Conservation (phyloP, 2,329 filamentous ascomycete species). For the Sporothrix dimorphospora region DNA sequence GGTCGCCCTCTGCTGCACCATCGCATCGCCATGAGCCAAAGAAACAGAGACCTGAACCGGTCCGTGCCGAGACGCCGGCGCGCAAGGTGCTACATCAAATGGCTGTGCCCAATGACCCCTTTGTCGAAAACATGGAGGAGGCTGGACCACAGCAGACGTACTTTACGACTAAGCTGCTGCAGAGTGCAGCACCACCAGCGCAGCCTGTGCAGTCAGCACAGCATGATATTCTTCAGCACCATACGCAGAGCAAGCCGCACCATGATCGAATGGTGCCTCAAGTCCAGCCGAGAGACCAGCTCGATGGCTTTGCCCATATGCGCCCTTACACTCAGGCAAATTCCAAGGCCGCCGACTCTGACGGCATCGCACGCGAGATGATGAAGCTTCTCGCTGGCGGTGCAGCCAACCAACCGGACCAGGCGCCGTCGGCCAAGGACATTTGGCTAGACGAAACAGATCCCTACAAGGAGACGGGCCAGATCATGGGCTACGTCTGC, state of each 20-base stretch:
- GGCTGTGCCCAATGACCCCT: constrained; percentile 26
- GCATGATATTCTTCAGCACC: no score
- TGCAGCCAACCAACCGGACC: not conserved
- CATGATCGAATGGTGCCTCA: not conserved
- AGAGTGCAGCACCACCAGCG: not conserved
- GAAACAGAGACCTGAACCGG: not conserved
- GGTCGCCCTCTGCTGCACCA: not conserved
- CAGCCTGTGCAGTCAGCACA: not conserved
- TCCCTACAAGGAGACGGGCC: constrained; percentile 31
- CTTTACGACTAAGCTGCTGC: constrained; percentile 30
- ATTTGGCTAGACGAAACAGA: constrained; percentile 31
- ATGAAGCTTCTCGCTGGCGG: constrained; percentile 27
- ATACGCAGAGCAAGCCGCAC: not conserved
- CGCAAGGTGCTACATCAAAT: not conserved
- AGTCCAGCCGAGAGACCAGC: not conserved
- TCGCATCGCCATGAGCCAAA: not conserved
- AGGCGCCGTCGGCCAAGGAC: constrained; percentile 2
- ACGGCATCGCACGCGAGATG: constrained; percentile 28
- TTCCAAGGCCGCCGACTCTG: not conserved
- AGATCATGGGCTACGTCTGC: constrained; percentile 34
- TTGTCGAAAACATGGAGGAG: not conserved
- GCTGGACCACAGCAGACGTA: not conserved
- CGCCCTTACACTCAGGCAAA: not conserved
- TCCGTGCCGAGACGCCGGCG: not conserved
- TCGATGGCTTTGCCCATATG: not conserved